Evolutionary conservation across 2,329 filamentous ascomycete genomes (phyloP), one percentile per base, ranked within the genome.

Genomic region (Fusarium hostae): DNA sequence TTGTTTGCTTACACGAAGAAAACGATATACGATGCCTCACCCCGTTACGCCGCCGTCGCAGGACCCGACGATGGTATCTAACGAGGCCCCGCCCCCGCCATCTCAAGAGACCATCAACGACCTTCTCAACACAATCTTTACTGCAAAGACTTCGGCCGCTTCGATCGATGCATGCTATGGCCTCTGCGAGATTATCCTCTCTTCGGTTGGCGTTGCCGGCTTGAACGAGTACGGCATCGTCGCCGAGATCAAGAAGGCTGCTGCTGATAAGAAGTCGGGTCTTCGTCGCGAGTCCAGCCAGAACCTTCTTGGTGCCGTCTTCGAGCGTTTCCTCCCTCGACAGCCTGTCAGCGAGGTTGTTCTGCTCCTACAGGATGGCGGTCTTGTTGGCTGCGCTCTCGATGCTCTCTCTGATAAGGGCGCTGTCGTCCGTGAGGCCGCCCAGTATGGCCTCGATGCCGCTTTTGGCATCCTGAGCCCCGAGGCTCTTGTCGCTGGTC

Each of bases 331-430:
- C 78, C 93, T 94, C 48, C 85, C 90, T 50, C 88, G 90, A 73
- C 92, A 96, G 79, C 91, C 90, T 58, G 83, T 94, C 71, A 93
- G 90, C 81, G 95, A 98, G 83, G 89, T 93, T 55, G 84, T 94
- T 47, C 91, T 99, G 73, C 84, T 98, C 22, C 81, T 95, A n/a
- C 90, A 96, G 79, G 92, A 97, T 80, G 90, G 91, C 59, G 91
- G 89, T 61, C 81, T 97, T 65, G 84, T 98, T 13, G 81, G 87
- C 39, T 85, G 90, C 69, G 94, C 92, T 28, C 88, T 98, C 66
- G 96, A 99, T 77, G 90, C 92, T 12, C 87, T 99, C 52, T 88
- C 95, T 54, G 96, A 99, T 81, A 98, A 99, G 85, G 93, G 92
- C 56, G 85, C 91, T 54, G 91, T 97, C 11, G 94, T 98, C 51